Conservation (phyloP, 345 rosid genomes). For the Hibiscus syriacus region DNA sequence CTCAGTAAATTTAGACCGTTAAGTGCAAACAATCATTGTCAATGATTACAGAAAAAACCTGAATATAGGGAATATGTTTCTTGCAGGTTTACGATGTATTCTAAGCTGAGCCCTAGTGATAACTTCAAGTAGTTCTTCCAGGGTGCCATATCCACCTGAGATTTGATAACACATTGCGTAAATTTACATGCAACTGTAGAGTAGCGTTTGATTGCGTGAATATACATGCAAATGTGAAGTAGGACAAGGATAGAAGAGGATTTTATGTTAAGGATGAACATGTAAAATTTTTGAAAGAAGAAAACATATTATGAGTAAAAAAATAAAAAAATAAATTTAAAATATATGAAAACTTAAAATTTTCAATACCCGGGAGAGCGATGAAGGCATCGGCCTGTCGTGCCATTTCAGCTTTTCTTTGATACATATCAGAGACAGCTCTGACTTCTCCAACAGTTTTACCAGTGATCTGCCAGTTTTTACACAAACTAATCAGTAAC, state of each 20-base stretch:
- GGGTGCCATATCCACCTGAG: conserved; percentile 93
- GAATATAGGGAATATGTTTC: conserved; percentile 8
- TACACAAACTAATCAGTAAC: background rate
- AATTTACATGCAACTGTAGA: background rate
- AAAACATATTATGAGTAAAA: no score
- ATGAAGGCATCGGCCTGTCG: conserved; percentile 94
- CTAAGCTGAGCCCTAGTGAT: conserved; percentile 99
- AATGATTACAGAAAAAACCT: background rate
- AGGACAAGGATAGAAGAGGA: no score
- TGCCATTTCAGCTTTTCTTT: conserved; percentile 94
- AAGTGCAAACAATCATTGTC: background rate
- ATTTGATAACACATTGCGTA: background rate
- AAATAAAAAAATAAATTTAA: no score
- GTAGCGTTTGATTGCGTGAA: background rate
- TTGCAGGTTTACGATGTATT: conserved; percentile 89
- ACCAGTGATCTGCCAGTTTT: conserved; percentile 53
- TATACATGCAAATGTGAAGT: no score
- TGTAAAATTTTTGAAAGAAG: no score
- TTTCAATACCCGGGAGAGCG: conserved; percentile 97
- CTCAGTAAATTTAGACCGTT: background rate
- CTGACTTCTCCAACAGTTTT: conserved; percentile 81
- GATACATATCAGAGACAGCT: conserved; percentile 91
- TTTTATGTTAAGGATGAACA: no score
- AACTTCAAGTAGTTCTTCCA: conserved; percentile 89
- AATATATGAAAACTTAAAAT: no score